These are phyloP conservation scores for Lasiodiplodia theobromae DNA, from an alignment of 2,329 filamentous ascomycete species.

Conservation along the genomic window DNA sequence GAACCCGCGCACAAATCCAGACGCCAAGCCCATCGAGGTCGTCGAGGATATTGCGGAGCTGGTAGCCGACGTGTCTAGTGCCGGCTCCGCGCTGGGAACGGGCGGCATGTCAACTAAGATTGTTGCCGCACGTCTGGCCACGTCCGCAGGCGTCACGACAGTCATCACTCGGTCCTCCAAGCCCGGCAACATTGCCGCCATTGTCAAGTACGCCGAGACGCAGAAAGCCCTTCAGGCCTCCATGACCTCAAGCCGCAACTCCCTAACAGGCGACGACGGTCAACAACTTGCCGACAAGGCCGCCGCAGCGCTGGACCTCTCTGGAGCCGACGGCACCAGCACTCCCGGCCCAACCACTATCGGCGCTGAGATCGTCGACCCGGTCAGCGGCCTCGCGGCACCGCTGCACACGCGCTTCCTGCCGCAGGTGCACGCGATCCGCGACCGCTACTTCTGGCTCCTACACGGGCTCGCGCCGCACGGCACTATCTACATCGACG, in stretches of 20 bases:
- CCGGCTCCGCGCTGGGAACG: slow-evolving; percentile 87
- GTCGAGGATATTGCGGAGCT: slow-evolving; percentile 87
- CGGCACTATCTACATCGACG: slow-evolving; percentile 90
- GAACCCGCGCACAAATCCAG: slow-evolving; percentile 84
- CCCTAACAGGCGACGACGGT: slow-evolving; percentile 34
- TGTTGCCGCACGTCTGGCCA: slow-evolving; percentile 87
- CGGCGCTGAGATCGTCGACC: slow-evolving; percentile 32
- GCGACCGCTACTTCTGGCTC: slow-evolving; percentile 96
- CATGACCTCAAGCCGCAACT: slow-evolving; percentile 37
- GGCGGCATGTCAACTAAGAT: slow-evolving; percentile 99
- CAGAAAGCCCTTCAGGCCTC: slow-evolving; percentile 52
- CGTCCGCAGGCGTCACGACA: slow-evolving; percentile 92
- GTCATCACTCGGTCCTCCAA: slow-evolving; percentile 94
- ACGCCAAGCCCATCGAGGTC: slow-evolving; percentile 88
- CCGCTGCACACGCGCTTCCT: slow-evolving; percentile 93
- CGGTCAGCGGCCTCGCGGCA: slow-evolving; percentile 42
- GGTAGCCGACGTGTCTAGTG: slow-evolving; percentile 87
- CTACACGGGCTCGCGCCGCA: slow-evolving; percentile 90
- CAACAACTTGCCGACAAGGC: slow-evolving; percentile 36
- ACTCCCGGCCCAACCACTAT: background rate
- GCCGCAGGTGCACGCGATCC: slow-evolving; percentile 81
- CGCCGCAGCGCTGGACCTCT: slow-evolving; percentile 34
- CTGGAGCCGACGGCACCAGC: slow-evolving; percentile 33
- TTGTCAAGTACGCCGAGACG: slow-evolving; percentile 80
- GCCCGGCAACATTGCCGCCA: slow-evolving; percentile 87